Evolutionary conservation across 1,139 yeast genomes (phyloP), one percentile per base, ranked within the genome.

Genomic region (Candida sojae): DNA sequence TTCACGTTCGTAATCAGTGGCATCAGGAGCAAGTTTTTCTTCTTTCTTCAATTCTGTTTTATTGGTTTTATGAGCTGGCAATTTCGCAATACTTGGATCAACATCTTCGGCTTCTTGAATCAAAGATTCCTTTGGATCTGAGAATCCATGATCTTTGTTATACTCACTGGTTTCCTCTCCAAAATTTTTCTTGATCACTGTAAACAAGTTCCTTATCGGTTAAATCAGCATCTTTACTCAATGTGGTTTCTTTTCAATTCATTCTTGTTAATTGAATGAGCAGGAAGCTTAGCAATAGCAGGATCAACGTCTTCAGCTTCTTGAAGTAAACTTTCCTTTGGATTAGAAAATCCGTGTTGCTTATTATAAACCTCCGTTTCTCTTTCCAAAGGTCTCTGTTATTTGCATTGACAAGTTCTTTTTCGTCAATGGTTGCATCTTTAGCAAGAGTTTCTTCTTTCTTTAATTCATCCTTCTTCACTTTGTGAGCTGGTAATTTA

Each of bases 61-160:
- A 17, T 37, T 34, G 41, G 28, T 51, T 12, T 45, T 48, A 44
- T 62, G 67, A 10, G 59, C 52, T 9, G 56, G 49, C 33, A 55
- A 40, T 5, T 58, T 47, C 49, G 56, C 58, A 46, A 65, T 57
- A 10, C 42, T 55, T 2, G 68, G 68, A 37, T 57, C 57, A 28
- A 49, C 42, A n/a, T 56, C 61, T 46, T 63, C 68, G 21, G 70
- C 72, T 40, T 62, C 62, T 39, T 66, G 70, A 43, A 67, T 56
- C 53, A 68, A 59, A 11, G 68, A 61, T 42, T 63, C 58, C 42
- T 63, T 54, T 31, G 60, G 64, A 46, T 60, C 53, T 42, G 54
- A 55, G 48, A 56, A 50, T 3, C 70, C 71, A 44, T 60, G 67
- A 53, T 65, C 55, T 54, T 61, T 67, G 59, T 68, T 68, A 57